Base-by-base conservation (phyloP, 2,329 filamentous ascomycete species). In the Mycogone perniciosa region DNA sequence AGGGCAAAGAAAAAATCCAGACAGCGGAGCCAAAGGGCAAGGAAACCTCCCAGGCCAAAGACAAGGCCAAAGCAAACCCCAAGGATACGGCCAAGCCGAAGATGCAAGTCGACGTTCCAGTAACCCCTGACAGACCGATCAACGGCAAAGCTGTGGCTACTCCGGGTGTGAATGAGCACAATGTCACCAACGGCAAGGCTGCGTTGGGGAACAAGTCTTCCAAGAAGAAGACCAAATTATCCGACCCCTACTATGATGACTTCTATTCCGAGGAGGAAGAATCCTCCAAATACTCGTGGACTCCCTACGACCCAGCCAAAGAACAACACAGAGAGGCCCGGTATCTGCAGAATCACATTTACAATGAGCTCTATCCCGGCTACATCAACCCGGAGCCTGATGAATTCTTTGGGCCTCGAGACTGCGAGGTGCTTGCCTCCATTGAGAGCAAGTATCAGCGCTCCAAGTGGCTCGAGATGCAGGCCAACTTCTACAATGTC, bases 401-500 rank as follows among this genome's bases (percentile, higher is more conserved):
- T 31, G 57, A 54, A 26, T 49, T 59, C 55, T 62, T 67, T 33
- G 56, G 57, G 44, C 52, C 59, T 45, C 56, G 55, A 20, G 68
- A 72, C 53, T 67, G 66, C 33, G 57, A 62, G 10, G 58, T 72
- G 4, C 63, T 75, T 4, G 69, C 62, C 2, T 50, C 64, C 6
- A 56, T 71, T 2, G 64, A 69, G 30, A 64, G 62, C 52, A 62
- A 63, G 46, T 61, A 65, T 35, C 62, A 64, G 43, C 59, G 54
- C 20, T 60, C 60, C 30, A 63, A 62, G 27, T 74, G 69, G 68
- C 60, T 73, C 1, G 67, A 73, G 53, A 67, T 74, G 60, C 72
- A 75, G 54, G 68, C 71, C 31, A 68, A 67, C 44, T 73, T 75
- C 48, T 69, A 63, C 59, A 73, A 74, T 51, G 67, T 60, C 41